Base-by-base conservation (phyloP, 2,329 filamentous ascomycete species). In the Apiospora marii region DNA sequence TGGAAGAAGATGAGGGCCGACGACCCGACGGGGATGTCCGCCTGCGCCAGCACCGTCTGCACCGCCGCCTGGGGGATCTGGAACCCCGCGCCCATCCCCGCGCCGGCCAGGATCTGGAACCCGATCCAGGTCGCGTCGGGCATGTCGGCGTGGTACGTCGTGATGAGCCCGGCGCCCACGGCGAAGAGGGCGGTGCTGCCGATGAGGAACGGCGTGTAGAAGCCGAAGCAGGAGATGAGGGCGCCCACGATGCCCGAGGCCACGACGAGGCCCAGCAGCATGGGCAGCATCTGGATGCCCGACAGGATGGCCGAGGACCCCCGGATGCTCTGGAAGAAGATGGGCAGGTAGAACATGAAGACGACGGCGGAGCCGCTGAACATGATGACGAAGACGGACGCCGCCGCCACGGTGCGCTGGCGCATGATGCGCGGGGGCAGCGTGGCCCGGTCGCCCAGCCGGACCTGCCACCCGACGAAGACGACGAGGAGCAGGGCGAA, bases 1-100 rank as follows among this genome's bases (percentile, higher is more conserved):
- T 92, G 89, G 82, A 89, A 90, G 81, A 93, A 92, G 43, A 85
- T 84, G 1, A 88, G 82, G 58, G 81, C 85, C 16, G 87, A 85
- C 14, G 84, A 87, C 37, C 81, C 87, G 0, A 87, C 81, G 1
- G 87, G 85, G 41, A 88, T 82, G 74, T 86, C 85, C 4, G 83
- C 81, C 44, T 85, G 81, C 0, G 84, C 79, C 2, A 89, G 81
- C 0, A 84, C 84, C 30, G 86, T 88, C 75, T 89, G 87, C 2
- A 88, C 84, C 12, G 85, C 84, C 4, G 86, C 82, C 12, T 84
- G 80, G 61, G 82, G 82, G 16, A 83, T 80, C 77, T 86, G 84
- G 79, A 86, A 84, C 53, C 84, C 84, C 1, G 82, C 77, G 41
- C 85, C 85, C 44, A 88, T 82, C 22, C 88, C 88, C 12, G 88